Evolutionary conservation across 164 flowering plant genomes (phyloP), one percentile per base, ranked within the genome.

Genomic region (Vitis rotundifolia): DNA sequence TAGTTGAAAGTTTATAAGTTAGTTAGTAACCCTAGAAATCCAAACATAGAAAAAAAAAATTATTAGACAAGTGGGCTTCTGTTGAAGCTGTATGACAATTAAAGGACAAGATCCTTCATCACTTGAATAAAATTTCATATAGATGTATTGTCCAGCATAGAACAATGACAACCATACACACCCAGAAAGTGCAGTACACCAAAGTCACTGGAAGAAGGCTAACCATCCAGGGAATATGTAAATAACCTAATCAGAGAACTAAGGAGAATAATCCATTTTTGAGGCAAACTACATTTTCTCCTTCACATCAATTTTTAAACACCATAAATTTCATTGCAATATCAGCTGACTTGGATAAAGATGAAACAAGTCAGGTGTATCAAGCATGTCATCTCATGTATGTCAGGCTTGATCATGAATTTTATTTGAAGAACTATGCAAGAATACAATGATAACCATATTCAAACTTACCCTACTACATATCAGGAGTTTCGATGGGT

Each of bases 31-130:
- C n/a, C 7, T 11, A 12, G 15, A 53, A 53, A 11, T 53, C 44
- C 44, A 37, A 14, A 53, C 56, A 53, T 3, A 15, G n/a, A 53
- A 53, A 12, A 53, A 22, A 14, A 53, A 53, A 53, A 11, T 5
- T 53, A 53, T 53, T n/a, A n/a, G 56, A 53, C n/a, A 53, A 53
- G 56, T 53, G 56, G n/a, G n/a, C n/a, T 53, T 53, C 56, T 37
- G n/a, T 4, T 53, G 7, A 53, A 53, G 56, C 56, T 12, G 18
- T 12, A 5, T 53, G 56, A 53, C 44, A 37, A 37, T 3, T 53
- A 15, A 53, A 53, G 56, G 56, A 53, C 14, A 11, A 53, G 56
- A 53, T 53, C 56, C 56, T 53, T 53, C 11, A 5, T 53, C 16
- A 11, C 44, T 37, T 37, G 44, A 6, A 37, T 37, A 37, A 37